Base-by-base conservation (phyloP, 345 rosid species). In the Dipteronia dyeriana region DNA sequence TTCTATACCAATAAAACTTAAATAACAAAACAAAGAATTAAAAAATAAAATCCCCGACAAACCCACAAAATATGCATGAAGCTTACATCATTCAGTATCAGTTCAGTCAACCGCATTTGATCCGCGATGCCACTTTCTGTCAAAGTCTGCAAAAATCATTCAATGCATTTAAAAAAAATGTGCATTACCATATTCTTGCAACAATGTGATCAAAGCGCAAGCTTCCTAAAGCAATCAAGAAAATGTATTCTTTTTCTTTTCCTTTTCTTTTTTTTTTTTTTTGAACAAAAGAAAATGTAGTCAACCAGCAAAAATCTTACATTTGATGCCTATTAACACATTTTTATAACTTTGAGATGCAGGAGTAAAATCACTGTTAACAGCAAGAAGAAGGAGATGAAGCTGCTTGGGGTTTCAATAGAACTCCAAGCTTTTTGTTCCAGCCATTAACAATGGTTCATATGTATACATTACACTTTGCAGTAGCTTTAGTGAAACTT, bases 81-180 rank as follows among this genome's bases (percentile, higher is more conserved):
- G 75, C 92, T 82, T 91, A 96, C 99, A 87, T 94, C 97, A 74
- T 85, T 89, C 81, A 92, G 65, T 63, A 95, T 79, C 22, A 87
- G 88, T 73, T 97, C 99, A 16, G 88, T 85, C 86, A 97, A 82
- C 73, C 91, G 90, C 82, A 89, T 92, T 82, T 97, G 98, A 88
- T 94, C 97, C n/a, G 93, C 88, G 85, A 94, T 83, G 80, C 97
- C 92, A 84, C 94, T 87, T 81, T 97, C 98, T 61, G 89, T 87
- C 80, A 97, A 85, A 83, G 91, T 92, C 97, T 92, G 87, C 82
- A 87, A 79, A 34, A 65, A 23, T 80, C 56, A 81, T 72, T 73
- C 67, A 45, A 39, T 41, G 10, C 19, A 65, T 34, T 26, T 25
- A 57, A 63, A 16, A 22, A 59, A 20, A 59, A 59, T n/a, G 38